Conservation (phyloP, 495 filamentous ascomycete genomes). For the Tuber indicum region DNA sequence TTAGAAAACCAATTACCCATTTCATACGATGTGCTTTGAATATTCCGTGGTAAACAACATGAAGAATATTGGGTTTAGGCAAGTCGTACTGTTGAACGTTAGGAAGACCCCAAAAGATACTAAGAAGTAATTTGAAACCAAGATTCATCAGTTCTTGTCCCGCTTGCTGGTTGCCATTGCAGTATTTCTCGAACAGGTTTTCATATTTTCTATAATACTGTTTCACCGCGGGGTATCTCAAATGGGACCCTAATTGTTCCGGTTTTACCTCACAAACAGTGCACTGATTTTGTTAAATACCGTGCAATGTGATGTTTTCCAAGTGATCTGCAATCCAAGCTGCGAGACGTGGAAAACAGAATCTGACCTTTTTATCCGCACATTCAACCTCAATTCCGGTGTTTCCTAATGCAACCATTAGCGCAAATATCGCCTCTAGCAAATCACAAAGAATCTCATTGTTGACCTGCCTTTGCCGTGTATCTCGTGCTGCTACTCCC, state of each 20-base stretch:
- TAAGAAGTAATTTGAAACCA: not conserved
- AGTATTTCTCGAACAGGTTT: not conserved
- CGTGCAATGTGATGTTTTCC: not conserved
- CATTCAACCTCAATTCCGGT: not conserved
- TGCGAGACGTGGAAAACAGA: not conserved
- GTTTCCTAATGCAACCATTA: not conserved
- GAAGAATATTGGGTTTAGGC: not conserved
- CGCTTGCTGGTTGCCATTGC: not conserved
- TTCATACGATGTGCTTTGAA: too few relatives aligned
- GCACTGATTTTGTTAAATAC: not conserved
- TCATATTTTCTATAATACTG: not conserved
- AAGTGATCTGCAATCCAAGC: not conserved
- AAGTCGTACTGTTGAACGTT: not conserved
- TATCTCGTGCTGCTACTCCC: not conserved
- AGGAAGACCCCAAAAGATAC: not conserved
- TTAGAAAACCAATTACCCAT: too few relatives aligned
- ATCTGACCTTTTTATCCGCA: not conserved
- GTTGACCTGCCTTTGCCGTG: not conserved
- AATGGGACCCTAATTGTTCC: not conserved
- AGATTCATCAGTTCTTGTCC: not conserved
- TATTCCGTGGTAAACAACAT: too few relatives aligned
- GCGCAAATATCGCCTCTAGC: not conserved
- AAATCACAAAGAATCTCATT: not conserved
- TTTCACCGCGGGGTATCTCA: not conserved
- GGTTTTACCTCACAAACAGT: not conserved